A percentile compares a stretch with the other conserved stretches of the same genome.
phyloP scores from a whole-genome alignment of 345 rosid genomes.

The Citrus australasica region DNA sequence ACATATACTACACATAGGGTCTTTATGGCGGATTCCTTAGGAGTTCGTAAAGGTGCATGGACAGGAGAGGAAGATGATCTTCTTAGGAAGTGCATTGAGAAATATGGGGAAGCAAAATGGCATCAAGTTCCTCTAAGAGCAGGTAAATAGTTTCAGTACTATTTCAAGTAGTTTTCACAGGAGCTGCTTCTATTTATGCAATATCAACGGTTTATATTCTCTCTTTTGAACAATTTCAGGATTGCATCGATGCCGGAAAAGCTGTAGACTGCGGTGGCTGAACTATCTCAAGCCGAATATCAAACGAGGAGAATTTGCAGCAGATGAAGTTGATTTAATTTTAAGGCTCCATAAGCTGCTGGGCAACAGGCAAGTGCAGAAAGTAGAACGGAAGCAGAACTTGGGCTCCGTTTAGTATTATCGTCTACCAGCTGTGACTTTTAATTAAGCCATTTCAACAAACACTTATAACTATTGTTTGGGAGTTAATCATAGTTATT shows the following conservation, averaged over 20 bases:
- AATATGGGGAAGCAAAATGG: constrained; percentile 51
- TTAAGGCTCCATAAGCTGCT: constrained; percentile 18
- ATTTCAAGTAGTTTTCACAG: too few species aligned
- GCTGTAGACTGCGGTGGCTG: constrained; percentile 23
- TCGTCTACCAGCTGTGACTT: too few species aligned
- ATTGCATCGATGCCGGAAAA: constrained; percentile 22
- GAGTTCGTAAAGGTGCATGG: constrained; percentile 51
- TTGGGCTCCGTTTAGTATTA: too few species aligned
- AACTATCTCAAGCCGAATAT: constrained; percentile 27
- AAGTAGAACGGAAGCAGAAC: too few species aligned
- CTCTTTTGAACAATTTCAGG: constrained; percentile 6
- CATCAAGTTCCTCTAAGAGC: constrained; percentile 38
- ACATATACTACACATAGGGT: not conserved
- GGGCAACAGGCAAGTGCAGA: constrained; percentile 16
- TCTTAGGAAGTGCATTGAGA: constrained; percentile 31
- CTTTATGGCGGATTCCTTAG: constrained; percentile 15
- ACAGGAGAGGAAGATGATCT: constrained; percentile 48
- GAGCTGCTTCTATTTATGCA: too few species aligned
- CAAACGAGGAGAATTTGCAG: constrained; percentile 21
- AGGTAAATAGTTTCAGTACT: constrained; percentile 15
- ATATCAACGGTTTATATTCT: too few species aligned
- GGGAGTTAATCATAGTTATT: too few species aligned
- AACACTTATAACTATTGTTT: too few species aligned
- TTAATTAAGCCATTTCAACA: too few species aligned
- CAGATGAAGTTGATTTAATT: constrained; percentile 25